A percentile compares a stretch with the other conserved stretches of the same genome.
Evolutionary conservation across 1,284 basidiomycete species (phyloP).

Genomic region (Microbotryum lychnidis-dioicae): DNA sequence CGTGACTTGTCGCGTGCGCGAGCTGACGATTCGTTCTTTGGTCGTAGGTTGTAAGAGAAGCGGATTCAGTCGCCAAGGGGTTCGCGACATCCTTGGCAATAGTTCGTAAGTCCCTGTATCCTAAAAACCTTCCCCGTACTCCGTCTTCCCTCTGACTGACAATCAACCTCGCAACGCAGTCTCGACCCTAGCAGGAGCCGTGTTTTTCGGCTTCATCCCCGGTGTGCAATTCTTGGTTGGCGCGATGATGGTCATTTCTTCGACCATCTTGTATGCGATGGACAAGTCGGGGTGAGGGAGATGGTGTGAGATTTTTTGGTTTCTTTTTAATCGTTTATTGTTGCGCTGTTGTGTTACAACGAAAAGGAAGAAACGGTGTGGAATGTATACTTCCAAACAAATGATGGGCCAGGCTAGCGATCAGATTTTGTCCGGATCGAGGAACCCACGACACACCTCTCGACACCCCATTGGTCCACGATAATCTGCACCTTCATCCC

Average conservation of each 20-base stretch:
- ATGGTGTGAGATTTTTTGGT: not conserved
- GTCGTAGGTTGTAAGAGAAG: conserved; percentile 28
- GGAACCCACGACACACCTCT: conserved; percentile 41
- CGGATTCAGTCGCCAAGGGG: conserved; percentile 33
- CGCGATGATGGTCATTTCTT: conserved; percentile 24
- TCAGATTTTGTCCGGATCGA: not conserved
- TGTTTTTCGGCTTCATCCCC: conserved; percentile 19
- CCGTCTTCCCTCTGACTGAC: not conserved
- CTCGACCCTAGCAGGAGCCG: conserved; percentile 23
- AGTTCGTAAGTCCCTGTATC: conserved; percentile 20
- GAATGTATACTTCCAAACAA: not conserved
- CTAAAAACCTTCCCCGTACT: not conserved
- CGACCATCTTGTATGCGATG: conserved; percentile 29
- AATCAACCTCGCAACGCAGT: conserved; percentile 10
- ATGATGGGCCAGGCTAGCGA: not conserved
- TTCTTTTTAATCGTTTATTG: not conserved
- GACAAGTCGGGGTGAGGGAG: not conserved
- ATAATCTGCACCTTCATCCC: conserved; percentile 56
- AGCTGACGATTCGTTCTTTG: not conserved
- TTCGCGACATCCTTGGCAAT: conserved; percentile 35
- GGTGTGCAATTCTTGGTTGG: conserved; percentile 27
- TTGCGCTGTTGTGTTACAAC: not conserved
- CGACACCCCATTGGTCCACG: conserved; percentile 63
- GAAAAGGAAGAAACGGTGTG: not conserved
- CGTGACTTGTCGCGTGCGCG: not conserved